Evolutionary conservation across 1,284 basidiomycete species (phyloP), one percentile per base, ranked within the genome.

Genomic region (Marasmius oreades): DNA sequence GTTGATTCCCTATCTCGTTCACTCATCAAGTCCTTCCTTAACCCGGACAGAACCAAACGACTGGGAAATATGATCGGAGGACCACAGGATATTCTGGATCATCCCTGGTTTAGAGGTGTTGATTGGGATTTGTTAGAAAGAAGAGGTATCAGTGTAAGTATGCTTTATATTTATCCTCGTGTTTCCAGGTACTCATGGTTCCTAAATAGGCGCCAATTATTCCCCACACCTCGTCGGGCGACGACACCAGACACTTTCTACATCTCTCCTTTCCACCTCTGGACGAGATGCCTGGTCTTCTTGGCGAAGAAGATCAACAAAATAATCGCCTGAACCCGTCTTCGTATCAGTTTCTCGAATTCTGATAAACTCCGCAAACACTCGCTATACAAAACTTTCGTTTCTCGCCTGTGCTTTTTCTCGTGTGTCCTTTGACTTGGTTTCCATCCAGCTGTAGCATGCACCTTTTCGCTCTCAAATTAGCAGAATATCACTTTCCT

Each of bases 1-100:
- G 93, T 98, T 79, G 85, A 96, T 63, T 77, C 80, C 24, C 76
- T 90, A 11, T 90, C 90, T 36, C 82, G 82, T 60, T 86, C 86
- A 59, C 77, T 92, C 56, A 84, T 92, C 70, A 85, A 85, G 59
- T 93, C 91, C 1, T 96, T 96, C 70, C 80, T 96, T 53, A 92
- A 97, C 67, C 95, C 95, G 53, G 97, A 99, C 70, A 87, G 92
- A 57, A 93, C 90, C 63, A 88, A 93, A 64, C 92, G 96, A 68
- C 84, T 98, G 54, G 93, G 93, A 10, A 98, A 99, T 67, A 92
- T 97, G 84, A 94, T 91, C 56, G 88, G 94, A 57, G 89, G 97
- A 11, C 90, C 95, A 47, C 84, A 95, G 61, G 89, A 97, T 68
- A 88, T 98, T 55, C 84, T 98, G 51, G 90, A 93, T 37, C 96